These are phyloP conservation scores for Solanum clarkiae DNA, from an alignment of 257 asterid species.

Conservation along the genomic window DNA sequence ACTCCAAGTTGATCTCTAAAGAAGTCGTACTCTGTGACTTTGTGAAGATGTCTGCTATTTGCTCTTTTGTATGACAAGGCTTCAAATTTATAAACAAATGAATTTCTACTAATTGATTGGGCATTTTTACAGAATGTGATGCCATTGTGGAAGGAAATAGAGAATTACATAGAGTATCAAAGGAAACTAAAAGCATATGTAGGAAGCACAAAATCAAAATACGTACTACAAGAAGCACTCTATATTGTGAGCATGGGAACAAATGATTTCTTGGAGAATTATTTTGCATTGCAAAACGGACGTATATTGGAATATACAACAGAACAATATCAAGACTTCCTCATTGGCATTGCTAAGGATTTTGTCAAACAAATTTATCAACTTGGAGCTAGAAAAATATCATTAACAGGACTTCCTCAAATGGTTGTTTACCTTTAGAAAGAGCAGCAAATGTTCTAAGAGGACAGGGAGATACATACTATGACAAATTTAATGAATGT, in stretches of 20 bases:
- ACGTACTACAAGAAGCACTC: constrained; percentile 41
- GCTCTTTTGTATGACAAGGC: no score
- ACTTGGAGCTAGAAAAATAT: constrained; percentile 65
- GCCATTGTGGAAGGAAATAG: constrained; percentile 83
- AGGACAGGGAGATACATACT: constrained; percentile 56
- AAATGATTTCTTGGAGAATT: constrained; percentile 80
- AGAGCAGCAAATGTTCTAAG: constrained; percentile 44
- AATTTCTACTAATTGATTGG: no score
- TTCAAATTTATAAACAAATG: no score
- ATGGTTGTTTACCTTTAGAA: constrained; percentile 87
- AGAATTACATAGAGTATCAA: constrained; percentile 65
- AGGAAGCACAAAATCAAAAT: constrained; percentile 34
- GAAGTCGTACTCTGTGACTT: no score
- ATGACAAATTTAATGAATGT: constrained; percentile 45
- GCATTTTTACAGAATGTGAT: constrained; percentile 45
- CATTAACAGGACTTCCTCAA: constrained; percentile 68
- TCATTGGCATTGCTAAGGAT: constrained; percentile 35
- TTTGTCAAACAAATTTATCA: constrained; percentile 42
- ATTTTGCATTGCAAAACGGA: constrained; percentile 41
- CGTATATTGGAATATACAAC: constrained; percentile 33
- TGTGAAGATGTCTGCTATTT: no score
- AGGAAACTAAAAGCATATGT: constrained; percentile 29
- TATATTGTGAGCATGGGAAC: constrained; percentile 75
- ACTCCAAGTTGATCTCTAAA: no score
- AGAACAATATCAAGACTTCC: constrained; percentile 44